Conservation (phyloP, 2,329 filamentous ascomycete genomes). For the Aspergillus calidoustus region DNA sequence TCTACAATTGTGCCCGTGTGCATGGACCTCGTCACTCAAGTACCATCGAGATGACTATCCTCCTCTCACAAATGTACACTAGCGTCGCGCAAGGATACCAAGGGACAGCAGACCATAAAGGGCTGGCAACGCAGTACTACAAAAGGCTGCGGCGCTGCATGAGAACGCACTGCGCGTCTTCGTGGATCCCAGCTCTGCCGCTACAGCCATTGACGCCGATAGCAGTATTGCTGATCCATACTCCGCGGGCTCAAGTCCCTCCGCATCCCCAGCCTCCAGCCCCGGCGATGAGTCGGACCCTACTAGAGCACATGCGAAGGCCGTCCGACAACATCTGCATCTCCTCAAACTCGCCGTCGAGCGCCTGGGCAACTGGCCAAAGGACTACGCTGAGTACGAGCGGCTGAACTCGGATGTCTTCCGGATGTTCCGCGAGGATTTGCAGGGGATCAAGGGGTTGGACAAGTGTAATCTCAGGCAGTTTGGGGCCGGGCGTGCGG, state of each 20-base stretch:
- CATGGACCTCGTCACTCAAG: slow-evolving; percentile 53
- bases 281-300: neutral
- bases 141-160: slow-evolving; percentile 44
- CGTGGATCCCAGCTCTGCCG: slow-evolving; percentile 31
- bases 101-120: slow-evolving; percentile 34
- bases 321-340: slow-evolving; percentile 42
- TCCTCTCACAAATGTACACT: slow-evolving; percentile 59
- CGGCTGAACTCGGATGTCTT: slow-evolving; percentile 52
- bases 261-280: neutral
- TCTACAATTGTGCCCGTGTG: slow-evolving; percentile 61
- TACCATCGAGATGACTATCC: slow-evolving; percentile 55
- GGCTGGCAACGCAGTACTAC: slow-evolving; percentile 45
- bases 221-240: neutral
- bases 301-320: slow-evolving; percentile 24
- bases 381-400: slow-evolving; percentile 54
- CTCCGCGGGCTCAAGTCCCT: neutral
- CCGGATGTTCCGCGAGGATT: slow-evolving; percentile 41
- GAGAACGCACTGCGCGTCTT: slow-evolving; percentile 46
- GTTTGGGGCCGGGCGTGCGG: slow-evolving; percentile 53
- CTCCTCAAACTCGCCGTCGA: slow-evolving; percentile 46
- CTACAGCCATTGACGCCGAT: slow-evolving; percentile 23
- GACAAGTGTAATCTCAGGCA: slow-evolving; percentile 54
- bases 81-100: slow-evolving; percentile 45
- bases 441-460: slow-evolving; percentile 50
- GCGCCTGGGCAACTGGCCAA: slow-evolving; percentile 49